Percentiles rank a stretch among this genome's conserved stretches.
phyloP scores from a whole-genome alignment of 441 rosid species.

The Capsella rubella region DNA sequence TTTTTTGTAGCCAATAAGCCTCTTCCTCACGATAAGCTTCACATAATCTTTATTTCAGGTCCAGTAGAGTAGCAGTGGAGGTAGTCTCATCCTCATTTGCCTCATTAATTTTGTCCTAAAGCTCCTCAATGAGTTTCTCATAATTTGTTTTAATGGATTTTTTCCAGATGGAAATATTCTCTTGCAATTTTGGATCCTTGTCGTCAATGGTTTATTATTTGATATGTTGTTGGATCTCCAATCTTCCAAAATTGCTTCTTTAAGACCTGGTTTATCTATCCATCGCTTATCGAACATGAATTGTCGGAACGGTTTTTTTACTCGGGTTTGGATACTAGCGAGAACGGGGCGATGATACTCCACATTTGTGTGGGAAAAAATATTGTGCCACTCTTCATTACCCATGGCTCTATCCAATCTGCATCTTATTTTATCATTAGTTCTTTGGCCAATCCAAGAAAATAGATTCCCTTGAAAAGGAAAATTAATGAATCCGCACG shows the following conservation, averaged over 20 bases:
- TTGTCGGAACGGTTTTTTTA: not conserved
- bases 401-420: not conserved
- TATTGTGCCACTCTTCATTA: not conserved
- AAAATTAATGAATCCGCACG: not conserved
- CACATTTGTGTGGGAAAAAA: not conserved
- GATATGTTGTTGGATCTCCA: not conserved
- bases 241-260: not conserved
- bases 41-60: too few relatives aligned
- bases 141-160: too few relatives aligned
- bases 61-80: too few relatives aligned
- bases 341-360: not conserved
- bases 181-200: too few relatives aligned
- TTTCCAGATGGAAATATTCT: too few relatives aligned
- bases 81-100: too few relatives aligned
- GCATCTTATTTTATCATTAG: too few relatives aligned
- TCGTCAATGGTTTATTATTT: rapidly evolving
- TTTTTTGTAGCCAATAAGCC: too few relatives aligned
- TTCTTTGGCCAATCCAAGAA: not conserved
- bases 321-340: not conserved
- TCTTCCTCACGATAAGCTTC: too few relatives aligned
- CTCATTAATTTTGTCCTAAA: too few relatives aligned
- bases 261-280: not conserved
- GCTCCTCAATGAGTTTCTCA: too few relatives aligned
- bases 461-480: not conserved
- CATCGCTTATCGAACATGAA: not conserved